These are phyloP conservation scores for Piper longum DNA, from an alignment of 164 flowering plant species.

Conservation along the genomic window DNA sequence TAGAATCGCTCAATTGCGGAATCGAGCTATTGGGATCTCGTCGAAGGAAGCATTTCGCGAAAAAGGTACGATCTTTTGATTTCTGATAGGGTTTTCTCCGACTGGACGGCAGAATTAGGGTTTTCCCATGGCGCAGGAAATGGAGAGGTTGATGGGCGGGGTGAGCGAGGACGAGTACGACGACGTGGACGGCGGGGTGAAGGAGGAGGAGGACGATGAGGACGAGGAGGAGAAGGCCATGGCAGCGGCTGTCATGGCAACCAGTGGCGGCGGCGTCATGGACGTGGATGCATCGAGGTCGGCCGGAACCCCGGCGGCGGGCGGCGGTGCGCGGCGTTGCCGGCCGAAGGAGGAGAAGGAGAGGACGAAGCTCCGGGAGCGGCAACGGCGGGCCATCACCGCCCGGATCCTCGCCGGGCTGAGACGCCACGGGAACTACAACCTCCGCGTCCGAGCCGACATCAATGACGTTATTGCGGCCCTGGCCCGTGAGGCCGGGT, in stretches of 20 bases:
- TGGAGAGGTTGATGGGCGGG: slow-evolving; percentile 7
- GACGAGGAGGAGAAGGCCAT: slow-evolving; percentile 16
- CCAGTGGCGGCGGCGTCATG: slow-evolving; percentile 24
- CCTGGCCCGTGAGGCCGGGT: slow-evolving; percentile 94
- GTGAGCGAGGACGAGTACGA: slow-evolving; percentile 52
- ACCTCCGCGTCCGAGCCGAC: slow-evolving; percentile 93
- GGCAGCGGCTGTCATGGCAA: slow-evolving; percentile 14
- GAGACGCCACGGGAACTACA: slow-evolving; percentile 93
- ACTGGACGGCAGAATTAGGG: no score
- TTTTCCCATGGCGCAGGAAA: slow-evolving; percentile 1
- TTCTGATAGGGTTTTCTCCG: not conserved
- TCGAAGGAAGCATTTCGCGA: not conserved
- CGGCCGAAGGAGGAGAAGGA: slow-evolving; percentile 93
- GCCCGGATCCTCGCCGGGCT: slow-evolving; percentile 86
- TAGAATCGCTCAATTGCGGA: not conserved
- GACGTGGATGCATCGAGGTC: slow-evolving; percentile 20
- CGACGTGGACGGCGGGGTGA: slow-evolving; percentile 60
- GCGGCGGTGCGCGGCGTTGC: slow-evolving; percentile 45
- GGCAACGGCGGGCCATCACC: slow-evolving; percentile 88
- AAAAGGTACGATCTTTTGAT: no score
- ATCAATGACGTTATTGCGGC: slow-evolving; percentile 96
- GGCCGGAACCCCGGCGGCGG: slow-evolving; percentile 12
- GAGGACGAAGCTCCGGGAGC: slow-evolving; percentile 82
- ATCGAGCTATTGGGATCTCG: not conserved
- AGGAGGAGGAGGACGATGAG: slow-evolving; percentile 49